Conservation (phyloP, 768 basidiomycete genomes). For the Coprinellus aureogranulatus region DNA sequence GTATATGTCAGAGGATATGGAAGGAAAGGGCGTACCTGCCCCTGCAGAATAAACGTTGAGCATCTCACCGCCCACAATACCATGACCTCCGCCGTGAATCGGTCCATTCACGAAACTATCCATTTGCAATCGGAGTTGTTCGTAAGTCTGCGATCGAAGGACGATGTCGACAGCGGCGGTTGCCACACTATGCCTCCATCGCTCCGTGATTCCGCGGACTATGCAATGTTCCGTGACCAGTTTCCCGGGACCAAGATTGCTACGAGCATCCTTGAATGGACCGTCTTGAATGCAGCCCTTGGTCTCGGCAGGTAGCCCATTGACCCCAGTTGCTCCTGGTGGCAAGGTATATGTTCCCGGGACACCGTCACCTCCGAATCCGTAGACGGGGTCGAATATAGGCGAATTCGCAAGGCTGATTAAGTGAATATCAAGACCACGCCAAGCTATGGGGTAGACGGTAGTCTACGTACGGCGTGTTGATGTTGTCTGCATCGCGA, state of each 20-base stretch:
- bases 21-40: slow-evolving; percentile 30
- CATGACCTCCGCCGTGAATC: slow-evolving; percentile 37
- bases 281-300: slow-evolving; percentile 30
- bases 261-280: slow-evolving; percentile 32
- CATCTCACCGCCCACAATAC: slow-evolving; percentile 31
- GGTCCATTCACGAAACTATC: too few species aligned
- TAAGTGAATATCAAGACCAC: background rate
- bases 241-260: slow-evolving; percentile 34
- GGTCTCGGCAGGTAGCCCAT: slow-evolving; percentile 12
- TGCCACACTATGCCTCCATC: slow-evolving; percentile 16
- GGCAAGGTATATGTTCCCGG: slow-evolving; percentile 26
- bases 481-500: slow-evolving; percentile 25
- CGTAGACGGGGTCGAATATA: slow-evolving; percentile 32
- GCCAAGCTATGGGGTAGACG: too few species aligned
- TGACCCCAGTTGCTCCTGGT: background rate
- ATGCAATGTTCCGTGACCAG: slow-evolving; percentile 31
- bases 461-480: background rate
- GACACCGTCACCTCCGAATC: slow-evolving; percentile 38
- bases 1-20: background rate
- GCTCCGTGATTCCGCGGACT: slow-evolving; percentile 28
- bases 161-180: slow-evolving; percentile 20
- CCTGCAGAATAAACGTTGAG: slow-evolving; percentile 36
- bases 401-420: slow-evolving; percentile 27
- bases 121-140: slow-evolving; percentile 36
- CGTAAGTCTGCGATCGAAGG: slow-evolving; percentile 24